Evolutionary conservation across 371 early-diverging fungal species (phyloP).

Genomic region (Thermomucor indicae-seudaticae): DNA sequence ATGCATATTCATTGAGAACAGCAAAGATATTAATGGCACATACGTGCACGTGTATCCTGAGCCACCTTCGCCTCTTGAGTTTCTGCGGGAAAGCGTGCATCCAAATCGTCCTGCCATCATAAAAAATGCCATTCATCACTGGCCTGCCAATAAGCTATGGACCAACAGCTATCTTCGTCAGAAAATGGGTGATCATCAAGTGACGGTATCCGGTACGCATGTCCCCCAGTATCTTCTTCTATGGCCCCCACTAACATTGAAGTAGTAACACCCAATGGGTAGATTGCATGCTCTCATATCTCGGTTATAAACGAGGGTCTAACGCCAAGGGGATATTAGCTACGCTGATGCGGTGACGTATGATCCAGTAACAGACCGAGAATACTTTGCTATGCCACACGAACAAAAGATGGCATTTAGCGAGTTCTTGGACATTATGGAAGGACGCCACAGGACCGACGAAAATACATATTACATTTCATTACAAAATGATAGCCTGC

Average conservation of each 20-base stretch:
- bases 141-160: constrained; percentile 66
- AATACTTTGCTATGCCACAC: constrained; percentile 67
- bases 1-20: background rate
- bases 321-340: constrained; percentile 19
- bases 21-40: constrained; percentile 42
- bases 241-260: background rate
- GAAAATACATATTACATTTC: constrained; percentile 57
- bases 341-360: constrained; percentile 67
- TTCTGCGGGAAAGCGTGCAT: constrained; percentile 33
- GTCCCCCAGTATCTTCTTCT: no score
- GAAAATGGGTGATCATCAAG: constrained; percentile 35
- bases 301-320: background rate
- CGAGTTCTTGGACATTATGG: constrained; percentile 47
- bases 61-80: constrained; percentile 40
- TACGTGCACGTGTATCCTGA: constrained; percentile 17
- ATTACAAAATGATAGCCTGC: constrained; percentile 67
- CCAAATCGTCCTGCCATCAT: constrained; percentile 44
- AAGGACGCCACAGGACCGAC: no score
- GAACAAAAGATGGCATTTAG: constrained; percentile 59
- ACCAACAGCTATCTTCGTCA: constrained; percentile 53
- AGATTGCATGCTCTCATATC: background rate
- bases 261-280: constrained; percentile 44
- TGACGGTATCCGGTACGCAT: constrained; percentile 60
- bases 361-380: constrained; percentile 31
- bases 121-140: constrained; percentile 40